A percentile compares a stretch with the other conserved stretches of the same genome.
phyloP scores from a whole-genome alignment of 2,329 filamentous ascomycete species.

The Paracoccidioides brasiliensis region DNA sequence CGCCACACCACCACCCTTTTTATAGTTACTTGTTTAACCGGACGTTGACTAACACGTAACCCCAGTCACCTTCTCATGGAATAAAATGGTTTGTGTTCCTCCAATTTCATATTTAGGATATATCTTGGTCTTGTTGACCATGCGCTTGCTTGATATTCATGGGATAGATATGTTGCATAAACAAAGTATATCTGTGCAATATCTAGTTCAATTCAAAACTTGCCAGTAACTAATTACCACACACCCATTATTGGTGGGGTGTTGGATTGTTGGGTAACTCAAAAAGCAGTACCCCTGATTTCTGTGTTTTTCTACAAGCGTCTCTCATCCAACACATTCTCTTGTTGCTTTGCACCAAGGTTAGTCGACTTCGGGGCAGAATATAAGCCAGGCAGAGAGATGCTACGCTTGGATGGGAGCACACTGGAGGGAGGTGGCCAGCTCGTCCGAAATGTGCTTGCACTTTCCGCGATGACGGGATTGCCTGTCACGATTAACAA shows the following conservation, averaged over 20 bases:
- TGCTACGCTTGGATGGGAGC: constrained; percentile 38
- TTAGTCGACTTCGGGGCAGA: background rate
- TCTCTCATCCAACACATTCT: no score
- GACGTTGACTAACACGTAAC: no score
- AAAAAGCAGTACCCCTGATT: no score
- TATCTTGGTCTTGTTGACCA: background rate
- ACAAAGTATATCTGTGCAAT: background rate
- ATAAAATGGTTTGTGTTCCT: background rate
- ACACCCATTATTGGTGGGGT: no score
- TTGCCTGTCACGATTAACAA: constrained; percentile 38
- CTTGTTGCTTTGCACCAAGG: no score
- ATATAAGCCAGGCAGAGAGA: background rate
- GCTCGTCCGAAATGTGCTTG: constrained; percentile 44
- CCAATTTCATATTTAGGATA: background rate
- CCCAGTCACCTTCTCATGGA: no score
- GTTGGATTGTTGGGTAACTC: no score
- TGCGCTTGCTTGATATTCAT: background rate
- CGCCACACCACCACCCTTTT: no score
- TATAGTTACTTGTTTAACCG: no score
- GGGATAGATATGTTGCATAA: background rate
- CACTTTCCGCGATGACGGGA: constrained; percentile 40
- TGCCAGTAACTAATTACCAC: background rate
- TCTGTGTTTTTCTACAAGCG: no score
- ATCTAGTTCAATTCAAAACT: background rate
- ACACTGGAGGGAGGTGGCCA: constrained; percentile 52